A percentile compares a stretch with the other conserved stretches of the same genome.
Conservation (phyloP, 2,329 filamentous ascomycete species). For the Arthrobotrys sphaeroides region DNA sequence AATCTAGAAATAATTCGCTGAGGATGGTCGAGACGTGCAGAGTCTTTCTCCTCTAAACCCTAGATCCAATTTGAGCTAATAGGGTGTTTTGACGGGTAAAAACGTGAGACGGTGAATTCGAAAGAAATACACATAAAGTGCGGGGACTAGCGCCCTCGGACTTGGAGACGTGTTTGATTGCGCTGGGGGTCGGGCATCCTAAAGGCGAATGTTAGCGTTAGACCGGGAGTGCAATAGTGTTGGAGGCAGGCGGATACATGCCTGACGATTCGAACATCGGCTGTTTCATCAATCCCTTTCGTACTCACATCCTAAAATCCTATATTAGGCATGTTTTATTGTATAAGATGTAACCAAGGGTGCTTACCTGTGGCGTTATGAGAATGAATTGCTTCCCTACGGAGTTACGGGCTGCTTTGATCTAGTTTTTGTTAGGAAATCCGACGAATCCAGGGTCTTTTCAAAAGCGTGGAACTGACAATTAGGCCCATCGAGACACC, state of each 20-base stretch:
- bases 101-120: background rate
- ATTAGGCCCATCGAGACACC: conserved; percentile 94
- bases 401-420: conserved; percentile 82
- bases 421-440: conserved; percentile 64
- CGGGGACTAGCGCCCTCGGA: background rate
- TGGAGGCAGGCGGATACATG: conserved; percentile 60
- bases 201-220: conserved; percentile 43
- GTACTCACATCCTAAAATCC: conserved; percentile 61
- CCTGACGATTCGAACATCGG: conserved; percentile 81
- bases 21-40: too few relatives aligned
- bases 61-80: background rate
- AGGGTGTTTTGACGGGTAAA: background rate
- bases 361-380: conserved; percentile 83
- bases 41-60: background rate
- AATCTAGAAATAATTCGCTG: too few relatives aligned
- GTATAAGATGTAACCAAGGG: conserved; percentile 63
- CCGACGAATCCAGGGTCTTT: background rate
- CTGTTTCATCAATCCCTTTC: conserved; percentile 68
- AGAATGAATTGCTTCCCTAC: conserved; percentile 95
- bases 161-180: conserved; percentile 61
- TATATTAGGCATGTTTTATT: background rate
- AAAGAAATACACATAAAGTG: background rate
- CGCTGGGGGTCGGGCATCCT: conserved; percentile 67
- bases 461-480: conserved; percentile 66
- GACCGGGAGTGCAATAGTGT: conserved; percentile 5